Evolutionary conservation across 257 asterid species (phyloP), one percentile per base, ranked within the genome.

Genomic region (Scutellaria barbata): DNA sequence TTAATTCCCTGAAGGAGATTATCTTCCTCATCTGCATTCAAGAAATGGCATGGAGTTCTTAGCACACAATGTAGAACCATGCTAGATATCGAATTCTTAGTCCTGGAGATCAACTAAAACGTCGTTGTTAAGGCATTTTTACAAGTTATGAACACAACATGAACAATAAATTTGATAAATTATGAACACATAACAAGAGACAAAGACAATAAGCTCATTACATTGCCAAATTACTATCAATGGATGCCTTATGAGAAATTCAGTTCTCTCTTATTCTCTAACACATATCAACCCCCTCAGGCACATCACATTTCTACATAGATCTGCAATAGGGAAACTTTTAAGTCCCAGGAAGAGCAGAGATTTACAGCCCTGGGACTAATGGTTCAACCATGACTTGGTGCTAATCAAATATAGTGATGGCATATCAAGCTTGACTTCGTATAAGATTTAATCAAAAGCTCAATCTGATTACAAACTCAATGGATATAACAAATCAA

Each of bases 1-100:
- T 94, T 89, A 20, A 94, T 86, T 66, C 89, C 91, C 60, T 59
- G 86, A 2, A 87, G 73, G 70, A 90, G 97, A 52, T 69, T 78
- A 72, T 90, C 90, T 62, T 91, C 95, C 75, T 86, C 94, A n/a
- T 93, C 98, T 93, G 90, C 75, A 52, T 16, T 39, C 5, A 40
- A 46, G 42, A 56, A 48, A 54, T 55, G 8, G 41, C 22, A 20
- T 4, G 16, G 20, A 33, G 41, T 2, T 52, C n/a, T 65, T 20
- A 58, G 25, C 40, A 14, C 37, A 5, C 25, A 8, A 56, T 25
- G 35, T 10, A 35, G 67, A 46, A 63, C 51, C 12, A 5, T 14
- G 12, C 33, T 53, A 4, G 6, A 5, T 8, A 17, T 66, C 33
- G 10, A 16, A 50, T 25, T 57, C 18, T 22, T 5, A 30, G 35